Conservation (phyloP, 2,329 filamentous ascomycete genomes). For the Microsporum canis region DNA sequence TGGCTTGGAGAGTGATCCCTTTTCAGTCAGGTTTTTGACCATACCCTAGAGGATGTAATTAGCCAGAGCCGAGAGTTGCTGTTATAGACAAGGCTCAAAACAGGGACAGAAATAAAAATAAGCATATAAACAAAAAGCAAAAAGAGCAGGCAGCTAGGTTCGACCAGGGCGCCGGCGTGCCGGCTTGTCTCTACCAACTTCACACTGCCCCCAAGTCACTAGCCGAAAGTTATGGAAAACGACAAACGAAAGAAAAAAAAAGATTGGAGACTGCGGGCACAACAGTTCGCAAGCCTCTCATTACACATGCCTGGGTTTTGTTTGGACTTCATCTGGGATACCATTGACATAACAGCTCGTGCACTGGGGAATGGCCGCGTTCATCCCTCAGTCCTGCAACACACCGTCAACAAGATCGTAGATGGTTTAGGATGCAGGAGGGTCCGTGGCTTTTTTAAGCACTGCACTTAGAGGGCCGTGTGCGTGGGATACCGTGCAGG, state of each 20-base stretch:
- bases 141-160: neutral
- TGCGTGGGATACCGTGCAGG: neutral
- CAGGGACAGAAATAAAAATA: neutral
- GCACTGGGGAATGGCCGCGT: neutral
- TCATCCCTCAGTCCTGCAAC: neutral
- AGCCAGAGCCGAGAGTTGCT: neutral
- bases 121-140: neutral
- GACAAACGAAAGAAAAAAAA: neutral
- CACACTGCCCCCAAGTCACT: neutral
- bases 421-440: neutral
- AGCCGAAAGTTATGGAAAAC: conserved; percentile 5
- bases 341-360: neutral
- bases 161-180: neutral
- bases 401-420: neutral
- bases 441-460: neutral
- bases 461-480: neutral
- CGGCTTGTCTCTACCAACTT: neutral
- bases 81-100: neutral
- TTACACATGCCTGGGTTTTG: neutral
- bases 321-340: neutral
- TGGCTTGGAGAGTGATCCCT: conserved; percentile 59
- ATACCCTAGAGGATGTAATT: conserved; percentile 51
- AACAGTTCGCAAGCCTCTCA: neutral
- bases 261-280: neutral
- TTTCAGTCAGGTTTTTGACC: conserved; percentile 70